Evolutionary conservation across 2,329 filamentous ascomycete species (phyloP), one percentile per base, ranked within the genome.

Genomic region (Polychaeton citri): DNA sequence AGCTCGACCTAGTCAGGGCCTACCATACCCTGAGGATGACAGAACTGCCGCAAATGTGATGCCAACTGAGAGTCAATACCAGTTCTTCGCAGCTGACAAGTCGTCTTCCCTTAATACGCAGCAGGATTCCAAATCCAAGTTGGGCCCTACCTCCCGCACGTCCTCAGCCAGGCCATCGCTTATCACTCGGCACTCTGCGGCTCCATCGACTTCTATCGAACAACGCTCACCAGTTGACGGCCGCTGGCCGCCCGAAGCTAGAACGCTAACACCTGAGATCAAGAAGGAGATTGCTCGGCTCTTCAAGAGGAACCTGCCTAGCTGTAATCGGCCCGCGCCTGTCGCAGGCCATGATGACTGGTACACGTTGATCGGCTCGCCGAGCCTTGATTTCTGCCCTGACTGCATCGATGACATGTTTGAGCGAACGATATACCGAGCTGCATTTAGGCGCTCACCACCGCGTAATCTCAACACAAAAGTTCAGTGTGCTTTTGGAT

Each of bases 321-420:
- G 76, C 2, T 94, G 87, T 48, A 79, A 78, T 5, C 71, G 83
- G 41, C 73, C 70, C 26, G 62, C 68, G 4, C 72, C 74, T 8
- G 69, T 74, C 9, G 62, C 71, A 7, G 76, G 77, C 2, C 70
- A 77, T 41, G 66, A 79, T 42, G 84, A 90, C 50, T 95, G 87
- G 83, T 76, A 86, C 42, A 87, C 79, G 0, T 65, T 95, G 4
- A 74, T 74, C 3, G 73, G 75, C 10, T 72, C 77, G 41, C 71
- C 76, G 9, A 72, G 73, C 40, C 81, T 95, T 47, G 75, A 83
- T 43, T 79, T 95, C 32, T 95, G 88, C 48, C 82, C 84, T 0
- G 74, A 72, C 9, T 96, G 88, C 60, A 85, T 82, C 54, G 66
- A 71, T 2, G 68, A 69, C 5, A 72, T 85, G 6, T 85, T 88